Conservation (phyloP, 805 yeast genomes). For the Sugiyamaella lignohabitans region DNA sequence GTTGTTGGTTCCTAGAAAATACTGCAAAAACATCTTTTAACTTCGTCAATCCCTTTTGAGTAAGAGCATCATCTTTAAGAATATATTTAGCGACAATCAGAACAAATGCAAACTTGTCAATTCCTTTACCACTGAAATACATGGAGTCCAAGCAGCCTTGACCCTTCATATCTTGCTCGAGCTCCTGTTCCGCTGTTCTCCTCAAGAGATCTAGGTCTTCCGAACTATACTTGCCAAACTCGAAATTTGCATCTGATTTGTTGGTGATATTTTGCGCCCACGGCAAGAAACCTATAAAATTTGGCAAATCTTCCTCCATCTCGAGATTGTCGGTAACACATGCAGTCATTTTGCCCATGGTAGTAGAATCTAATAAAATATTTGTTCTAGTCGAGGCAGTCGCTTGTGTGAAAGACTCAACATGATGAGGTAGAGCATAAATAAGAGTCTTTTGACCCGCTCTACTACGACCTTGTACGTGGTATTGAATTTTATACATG, state of each 20-base stretch:
- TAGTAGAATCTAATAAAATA: slow-evolving; percentile 36
- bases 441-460: slow-evolving; percentile 36
- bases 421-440: slow-evolving; percentile 68
- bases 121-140: slow-evolving; percentile 82
- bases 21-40: slow-evolving; percentile 63
- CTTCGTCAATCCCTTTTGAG: slow-evolving; percentile 47
- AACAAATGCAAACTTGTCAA: slow-evolving; percentile 87
- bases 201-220: slow-evolving; percentile 26
- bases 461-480: slow-evolving; percentile 40
- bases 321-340: slow-evolving; percentile 30
- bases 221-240: slow-evolving; percentile 2
- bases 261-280: slow-evolving; percentile 37
- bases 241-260: slow-evolving; percentile 7
- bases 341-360: slow-evolving; percentile 37
- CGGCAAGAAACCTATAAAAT: slow-evolving; percentile 47
- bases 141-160: slow-evolving; percentile 69
- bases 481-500: slow-evolving; percentile 43
- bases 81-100: slow-evolving; percentile 59
- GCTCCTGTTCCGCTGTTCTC: slow-evolving; percentile 45
- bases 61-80: slow-evolving; percentile 48
- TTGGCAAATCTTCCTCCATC: slow-evolving; percentile 36
- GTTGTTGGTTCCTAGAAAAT: slow-evolving; percentile 64
- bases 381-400: slow-evolving; percentile 5
- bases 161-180: slow-evolving; percentile 47
- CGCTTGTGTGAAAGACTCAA: slow-evolving; percentile 36